Evolutionary conservation across 495 filamentous ascomycete species (phyloP).

Genomic region (Usnea hakonensis): DNA sequence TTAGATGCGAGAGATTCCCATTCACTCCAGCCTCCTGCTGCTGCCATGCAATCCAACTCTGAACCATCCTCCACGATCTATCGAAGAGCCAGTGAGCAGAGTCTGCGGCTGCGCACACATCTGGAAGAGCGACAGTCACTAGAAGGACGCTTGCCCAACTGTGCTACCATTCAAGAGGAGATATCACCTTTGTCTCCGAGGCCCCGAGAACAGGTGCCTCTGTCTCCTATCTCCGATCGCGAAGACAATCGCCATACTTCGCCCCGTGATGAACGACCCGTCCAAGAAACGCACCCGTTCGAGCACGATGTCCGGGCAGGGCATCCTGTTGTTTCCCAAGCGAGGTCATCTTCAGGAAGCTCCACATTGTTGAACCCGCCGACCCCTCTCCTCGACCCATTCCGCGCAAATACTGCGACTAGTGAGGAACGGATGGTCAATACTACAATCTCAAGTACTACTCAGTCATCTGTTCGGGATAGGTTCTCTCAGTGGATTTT

Average conservation of each 20-base stretch:
- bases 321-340: neutral
- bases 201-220: neutral
- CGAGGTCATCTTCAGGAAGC: slow-evolving; percentile 17
- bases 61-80: slow-evolving; percentile 21
- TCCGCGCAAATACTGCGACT: neutral
- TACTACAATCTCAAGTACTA: neutral
- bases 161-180: slow-evolving; percentile 20
- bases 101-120: slow-evolving; percentile 22
- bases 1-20: slow-evolving; percentile 16
- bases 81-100: slow-evolving; percentile 25
- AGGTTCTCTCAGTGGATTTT: slow-evolving; percentile 14
- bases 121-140: slow-evolving; percentile 22
- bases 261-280: neutral
- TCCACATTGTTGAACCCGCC: slow-evolving; percentile 17
- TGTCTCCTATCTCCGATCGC: slow-evolving; percentile 11
- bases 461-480: slow-evolving; percentile 5
- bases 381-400: slow-evolving; percentile 5
- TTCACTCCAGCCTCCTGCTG: slow-evolving; percentile 10
- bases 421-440: neutral
- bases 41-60: slow-evolving; percentile 5
- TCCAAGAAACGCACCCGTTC: neutral
- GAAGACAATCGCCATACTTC: neutral
- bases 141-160: slow-evolving; percentile 21
- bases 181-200: slow-evolving; percentile 13
- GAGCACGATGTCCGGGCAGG: neutral